Evolutionary conservation across 225 moss, liverwort and hornwort species (phyloP).

Genomic region (Sphagnum tenellum): DNA sequence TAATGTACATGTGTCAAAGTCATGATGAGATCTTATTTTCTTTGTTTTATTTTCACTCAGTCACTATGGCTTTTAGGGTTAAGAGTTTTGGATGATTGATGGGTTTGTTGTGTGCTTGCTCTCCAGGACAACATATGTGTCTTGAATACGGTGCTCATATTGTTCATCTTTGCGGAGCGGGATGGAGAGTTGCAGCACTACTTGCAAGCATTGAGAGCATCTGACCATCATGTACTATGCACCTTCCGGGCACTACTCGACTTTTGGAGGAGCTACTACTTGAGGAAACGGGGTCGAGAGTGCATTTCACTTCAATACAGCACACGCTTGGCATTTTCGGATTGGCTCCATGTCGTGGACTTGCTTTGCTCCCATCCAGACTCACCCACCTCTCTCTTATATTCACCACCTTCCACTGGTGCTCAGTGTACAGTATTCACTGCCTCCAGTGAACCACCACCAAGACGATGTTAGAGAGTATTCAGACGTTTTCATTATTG

Average conservation of each 20-base stretch:
- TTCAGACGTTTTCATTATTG: background rate
- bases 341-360: constrained; percentile 51
- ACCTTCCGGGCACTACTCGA: constrained; percentile 41
- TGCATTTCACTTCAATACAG: constrained; percentile 52
- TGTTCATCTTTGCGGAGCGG: constrained; percentile 59
- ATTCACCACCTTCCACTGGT: background rate
- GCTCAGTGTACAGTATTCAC: constrained; percentile 11
- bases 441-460: constrained; percentile 17
- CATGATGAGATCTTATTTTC: too few relatives aligned
- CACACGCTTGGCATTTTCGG: constrained; percentile 47
- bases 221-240: constrained; percentile 6
- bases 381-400: constrained; percentile 29
- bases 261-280: constrained; percentile 61
- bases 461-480: constrained; percentile 8
- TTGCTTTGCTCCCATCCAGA: constrained; percentile 32
- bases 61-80: too few relatives aligned
- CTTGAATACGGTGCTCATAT: constrained; percentile 51
- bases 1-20: constrained; percentile 1
- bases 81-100: too few relatives aligned
- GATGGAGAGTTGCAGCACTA: constrained; percentile 32
- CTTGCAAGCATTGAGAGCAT: constrained; percentile 30
- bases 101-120: too few relatives aligned
- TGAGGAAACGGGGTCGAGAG: constrained; percentile 46
- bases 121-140: constrained; percentile 67
- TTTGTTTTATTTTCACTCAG: too few relatives aligned